Base-by-base conservation (phyloP, 495 filamentous ascomycete genomes). In the Cladorrhinum samala region DNA sequence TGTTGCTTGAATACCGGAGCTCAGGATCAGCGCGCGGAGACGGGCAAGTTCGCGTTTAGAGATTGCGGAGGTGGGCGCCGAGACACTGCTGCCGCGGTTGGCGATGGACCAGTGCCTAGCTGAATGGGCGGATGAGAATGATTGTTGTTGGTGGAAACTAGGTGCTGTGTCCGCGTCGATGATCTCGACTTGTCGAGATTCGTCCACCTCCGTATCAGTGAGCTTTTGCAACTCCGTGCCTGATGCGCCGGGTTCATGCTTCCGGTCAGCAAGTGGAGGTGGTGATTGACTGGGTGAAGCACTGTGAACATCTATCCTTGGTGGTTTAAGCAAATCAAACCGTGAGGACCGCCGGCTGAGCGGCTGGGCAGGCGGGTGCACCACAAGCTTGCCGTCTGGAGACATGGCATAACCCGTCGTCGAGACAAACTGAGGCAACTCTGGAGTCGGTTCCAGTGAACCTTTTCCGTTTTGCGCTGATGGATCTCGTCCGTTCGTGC, bases 1-100 rank as follows among this genome's bases (percentile, higher is more conserved):
- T 54, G 82, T 80, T 0, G 91, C 91, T 67, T 92, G 92, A 64
- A 95, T 83, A 41, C 90, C 91, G 0, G 88, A 86, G 53, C 84
- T 88, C 27, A 95, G 74, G 23, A 95, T 78, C 0, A 94, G 74
- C 2, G 89, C 79, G 49, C 80, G 75, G 2, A 87, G 78, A 38
- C 88, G 82, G 46, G 86, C 87, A 17, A 93, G 78, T 58, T 95
- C 90, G 11, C 79, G 77, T 54, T 80, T 82, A 7, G 76, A 77
- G 41, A 81, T 57, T 4, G 52, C 43, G 65, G 70, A 30, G 61
- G 63, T 41, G 52, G 67, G 25, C 64, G 68, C 18, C 58, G 65
- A 14, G 70, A 66, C 9, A 76, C 53, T 24, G 9, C 36, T 30
- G 46, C 67, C 75, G 55, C 76, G 77, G 60, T 86, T 80, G 37